Base-by-base conservation (phyloP, 2,329 filamentous ascomycete genomes). In the Lomentospora prolificans region DNA sequence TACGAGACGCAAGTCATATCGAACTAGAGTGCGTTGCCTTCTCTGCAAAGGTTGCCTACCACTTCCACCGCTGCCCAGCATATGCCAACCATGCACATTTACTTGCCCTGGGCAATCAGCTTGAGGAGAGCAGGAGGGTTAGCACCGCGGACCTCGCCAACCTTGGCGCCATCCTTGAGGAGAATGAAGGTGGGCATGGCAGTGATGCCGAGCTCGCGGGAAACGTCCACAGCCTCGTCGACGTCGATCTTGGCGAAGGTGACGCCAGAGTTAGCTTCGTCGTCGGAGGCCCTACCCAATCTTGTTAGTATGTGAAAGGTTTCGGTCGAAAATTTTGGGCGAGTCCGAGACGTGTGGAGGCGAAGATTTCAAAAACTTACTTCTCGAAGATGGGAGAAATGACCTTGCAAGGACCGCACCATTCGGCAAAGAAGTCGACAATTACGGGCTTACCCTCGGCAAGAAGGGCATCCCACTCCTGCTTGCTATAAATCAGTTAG, bases 341-440 rank as follows among this genome's bases (percentile, higher is more conserved):
- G n/a, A n/a, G n/a, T n/a, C n/a, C n/a, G n/a, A n/a, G n/a, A n/a
- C n/a, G 25, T 4, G 12, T 9, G 30, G 33, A 31, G 2, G n/a
- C 24, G 8, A 51, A 24, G 44, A 50, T 4, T 12, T 27, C n/a
- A n/a, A 50, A 19, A 14, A 50, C 53, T 33, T 36, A 68, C 63
- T 64, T 62, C 53, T 61, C 61, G 57, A 96, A 75, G 60, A 84
- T 72, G 58, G 91, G 92, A 17, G 90, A 82, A 65, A 96, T 94
- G 64, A 85, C 80, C 78, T 91, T 96, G 86, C 92, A 97, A 58
- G 92, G 92, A 58, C 90, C 90, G 77, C 92, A 97, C 91, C 91
- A 96, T 60, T 77, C 83, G 57, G 91, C 91, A 71, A 87, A 90
- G 75, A 84, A 90, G 76, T 97, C 92, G 65, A 97, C 75, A 59